Evolutionary conservation across 106 monocot species (phyloP), one percentile per base, ranked within the genome.

Genomic region (Dioscorea zingiberensis): DNA sequence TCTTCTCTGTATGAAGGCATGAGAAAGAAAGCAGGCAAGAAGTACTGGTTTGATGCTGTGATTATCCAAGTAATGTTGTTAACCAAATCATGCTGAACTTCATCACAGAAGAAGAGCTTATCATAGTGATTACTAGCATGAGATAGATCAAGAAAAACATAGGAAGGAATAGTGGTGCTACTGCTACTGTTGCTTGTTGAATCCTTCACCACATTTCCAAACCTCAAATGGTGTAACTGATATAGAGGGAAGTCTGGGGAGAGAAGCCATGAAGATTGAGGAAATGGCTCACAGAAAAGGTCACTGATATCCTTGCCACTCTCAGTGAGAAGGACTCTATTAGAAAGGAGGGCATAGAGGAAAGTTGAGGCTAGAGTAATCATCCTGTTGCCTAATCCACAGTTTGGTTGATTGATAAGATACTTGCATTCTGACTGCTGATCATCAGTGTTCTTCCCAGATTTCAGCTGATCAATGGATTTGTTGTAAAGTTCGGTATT

Each of bases 251-350:
- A 91, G 47, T 83, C 78, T 24, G 26, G n/a, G 13, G 87, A 87
- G 0, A 95, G 76, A 27, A 88, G 23, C 97, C 97, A 97, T 15
- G 88, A 74, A 0, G 72, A 67, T 3, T 78, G 72, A 0, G 88
- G 82, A 67, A 97, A 97, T 16, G 95, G 95, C 69, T 97, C 85
- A 58, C 95, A 97, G 77, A 97, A 88, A 44, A 97, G 76, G 63
- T 76, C 80, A 25, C 53, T 54, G 47, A 87, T 71, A 65, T 91
- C 83, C 13, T 64, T 27, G 4, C 68, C 68, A 58, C 75, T 66
- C 44, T 88, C 71, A 12, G 88, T 49, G 17, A 95, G 63, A 13
- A 95, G 38, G 22, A 95, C 85, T 49, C 88, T 80, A 48, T 87
- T 60, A 44, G 91, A 79, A 47, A 95, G 87, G 17, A 95, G 73